Evolutionary conservation across 1,284 basidiomycete genomes (phyloP).

Genomic region (Hortiboletus rubellus): DNA sequence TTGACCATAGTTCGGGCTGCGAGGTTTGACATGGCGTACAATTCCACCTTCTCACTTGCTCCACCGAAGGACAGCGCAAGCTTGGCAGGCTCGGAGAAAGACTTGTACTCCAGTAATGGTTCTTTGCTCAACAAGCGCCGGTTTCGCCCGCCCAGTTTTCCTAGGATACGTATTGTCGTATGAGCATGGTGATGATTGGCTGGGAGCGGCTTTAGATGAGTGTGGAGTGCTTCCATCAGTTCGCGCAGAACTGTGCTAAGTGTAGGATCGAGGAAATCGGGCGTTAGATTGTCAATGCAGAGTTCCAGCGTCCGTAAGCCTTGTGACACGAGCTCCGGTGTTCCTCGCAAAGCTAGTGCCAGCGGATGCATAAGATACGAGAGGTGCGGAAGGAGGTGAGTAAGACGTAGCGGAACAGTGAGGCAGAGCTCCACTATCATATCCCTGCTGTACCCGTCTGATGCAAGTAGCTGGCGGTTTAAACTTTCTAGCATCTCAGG

Average conservation of each 20-base stretch:
- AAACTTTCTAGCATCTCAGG: slow-evolving; percentile 97
- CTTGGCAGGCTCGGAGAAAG: slow-evolving; percentile 68
- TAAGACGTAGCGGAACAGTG: slow-evolving; percentile 94
- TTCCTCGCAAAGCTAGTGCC: slow-evolving; percentile 87
- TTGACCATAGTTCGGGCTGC: slow-evolving; percentile 70
- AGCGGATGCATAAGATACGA: slow-evolving; percentile 97
- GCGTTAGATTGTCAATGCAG: slow-evolving; percentile 99
- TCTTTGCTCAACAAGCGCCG: slow-evolving; percentile 85
- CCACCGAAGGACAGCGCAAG: slow-evolving; percentile 77
- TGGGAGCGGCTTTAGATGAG: slow-evolving; percentile 88
- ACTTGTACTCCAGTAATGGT: slow-evolving; percentile 71
- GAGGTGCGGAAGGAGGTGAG: slow-evolving; percentile 94
- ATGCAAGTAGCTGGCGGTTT: slow-evolving; percentile 85
- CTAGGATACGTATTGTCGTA: slow-evolving; percentile 94
- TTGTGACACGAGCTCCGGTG: slow-evolving; percentile 91
- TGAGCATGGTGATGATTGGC: slow-evolving; percentile 92
- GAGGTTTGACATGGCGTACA: slow-evolving; percentile 72
- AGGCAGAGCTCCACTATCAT: slow-evolving; percentile 97
- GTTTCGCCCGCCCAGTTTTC: slow-evolving; percentile 96
- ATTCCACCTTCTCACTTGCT: slow-evolving; percentile 64
- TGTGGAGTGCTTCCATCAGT: slow-evolving; percentile 93
- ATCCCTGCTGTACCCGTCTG: slow-evolving; percentile 77
- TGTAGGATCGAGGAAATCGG: slow-evolving; percentile 97
- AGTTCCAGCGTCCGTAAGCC: slow-evolving; percentile 96
- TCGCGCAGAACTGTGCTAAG: slow-evolving; percentile 92